phyloP scores from a whole-genome alignment of 1,284 basidiomycete genomes.

The Apiotrichum gamsii region DNA sequence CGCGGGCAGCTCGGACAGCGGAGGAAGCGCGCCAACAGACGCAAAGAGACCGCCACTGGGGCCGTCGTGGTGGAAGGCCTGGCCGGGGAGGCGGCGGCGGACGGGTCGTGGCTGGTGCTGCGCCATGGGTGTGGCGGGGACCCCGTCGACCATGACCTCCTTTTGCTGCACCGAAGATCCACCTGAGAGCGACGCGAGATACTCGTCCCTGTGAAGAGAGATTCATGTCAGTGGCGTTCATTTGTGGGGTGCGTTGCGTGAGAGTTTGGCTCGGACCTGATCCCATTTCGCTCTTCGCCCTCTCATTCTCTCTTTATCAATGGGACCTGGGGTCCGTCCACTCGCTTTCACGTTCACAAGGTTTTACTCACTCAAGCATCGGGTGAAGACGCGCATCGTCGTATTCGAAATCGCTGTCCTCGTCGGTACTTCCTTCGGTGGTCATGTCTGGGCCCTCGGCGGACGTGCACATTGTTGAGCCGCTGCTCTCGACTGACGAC shows the following conservation, averaged over 20 bases:
- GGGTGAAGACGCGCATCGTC: slow-evolving; percentile 20
- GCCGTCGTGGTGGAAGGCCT: neutral
- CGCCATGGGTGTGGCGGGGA: neutral
- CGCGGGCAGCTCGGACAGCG: slow-evolving; percentile 12
- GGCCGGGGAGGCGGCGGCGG: neutral
- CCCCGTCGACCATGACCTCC: too few species aligned
- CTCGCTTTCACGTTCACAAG: too few species aligned
- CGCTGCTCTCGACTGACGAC: neutral
- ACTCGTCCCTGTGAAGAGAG: too few species aligned
- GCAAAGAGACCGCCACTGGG: too few species aligned
- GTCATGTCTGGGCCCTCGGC: slow-evolving; percentile 25
- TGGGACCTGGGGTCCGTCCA: too few species aligned
- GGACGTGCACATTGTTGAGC: neutral
- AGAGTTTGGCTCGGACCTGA: too few species aligned
- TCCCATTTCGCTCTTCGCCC: too few species aligned
- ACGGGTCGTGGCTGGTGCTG: neutral
- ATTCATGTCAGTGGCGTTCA: too few species aligned
- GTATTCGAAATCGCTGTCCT: slow-evolving; percentile 28
- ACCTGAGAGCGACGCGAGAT: too few species aligned
- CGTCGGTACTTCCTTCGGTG: slow-evolving; percentile 23
- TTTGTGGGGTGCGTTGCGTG: too few species aligned
- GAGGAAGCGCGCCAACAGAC: slow-evolving; percentile 1
- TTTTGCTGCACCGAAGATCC: too few species aligned
- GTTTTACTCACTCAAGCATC: slow-evolving; percentile 21
- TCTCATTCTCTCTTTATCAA: too few species aligned